A percentile compares a stretch with the other conserved stretches of the same genome.
These are phyloP conservation scores for Lipomyces orientalis DNA, from an alignment of 805 yeast species.

Conservation along the genomic window DNA sequence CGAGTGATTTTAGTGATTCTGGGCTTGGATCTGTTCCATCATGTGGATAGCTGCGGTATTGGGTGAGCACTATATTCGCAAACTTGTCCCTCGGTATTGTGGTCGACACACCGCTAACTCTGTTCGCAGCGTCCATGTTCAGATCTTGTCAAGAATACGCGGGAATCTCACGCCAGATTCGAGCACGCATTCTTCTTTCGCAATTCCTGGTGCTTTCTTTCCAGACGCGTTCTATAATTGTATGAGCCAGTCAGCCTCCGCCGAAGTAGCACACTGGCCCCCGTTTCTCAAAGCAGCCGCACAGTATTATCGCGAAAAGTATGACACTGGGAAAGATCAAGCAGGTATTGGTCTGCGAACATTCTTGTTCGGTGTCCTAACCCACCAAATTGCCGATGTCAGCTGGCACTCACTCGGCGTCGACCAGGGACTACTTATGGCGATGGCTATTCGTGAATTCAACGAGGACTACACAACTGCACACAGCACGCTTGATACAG, in stretches of 20 bases:
- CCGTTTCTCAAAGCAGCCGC: conserved; percentile 60
- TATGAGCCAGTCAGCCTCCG: conserved; percentile 55
- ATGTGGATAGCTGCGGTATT: neutral
- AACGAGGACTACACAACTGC: conserved; percentile 56
- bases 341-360: conserved; percentile 53
- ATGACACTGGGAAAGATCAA: conserved; percentile 36
- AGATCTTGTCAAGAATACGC: conserved; percentile 47
- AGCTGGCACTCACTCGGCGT: conserved; percentile 70
- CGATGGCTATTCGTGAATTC: conserved; percentile 60
- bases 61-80: neutral
- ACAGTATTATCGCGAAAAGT: conserved; percentile 49
- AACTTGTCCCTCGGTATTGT: neutral
- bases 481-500: conserved; percentile 61
- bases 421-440: conserved; percentile 60
- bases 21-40: neutral
- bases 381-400: conserved; percentile 69
- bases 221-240: conserved; percentile 75
- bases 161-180: conserved; percentile 47
- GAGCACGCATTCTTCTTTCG: conserved; percentile 42
- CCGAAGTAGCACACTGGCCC: conserved; percentile 76
- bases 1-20: neutral
- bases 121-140: conserved; percentile 45
- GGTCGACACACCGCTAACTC: neutral
- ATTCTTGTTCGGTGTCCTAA: conserved; percentile 62
- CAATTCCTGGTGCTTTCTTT: conserved; percentile 66